Conservation (phyloP, 2,329 filamentous ascomycete genomes). For the Stemphylium vesicarium region DNA sequence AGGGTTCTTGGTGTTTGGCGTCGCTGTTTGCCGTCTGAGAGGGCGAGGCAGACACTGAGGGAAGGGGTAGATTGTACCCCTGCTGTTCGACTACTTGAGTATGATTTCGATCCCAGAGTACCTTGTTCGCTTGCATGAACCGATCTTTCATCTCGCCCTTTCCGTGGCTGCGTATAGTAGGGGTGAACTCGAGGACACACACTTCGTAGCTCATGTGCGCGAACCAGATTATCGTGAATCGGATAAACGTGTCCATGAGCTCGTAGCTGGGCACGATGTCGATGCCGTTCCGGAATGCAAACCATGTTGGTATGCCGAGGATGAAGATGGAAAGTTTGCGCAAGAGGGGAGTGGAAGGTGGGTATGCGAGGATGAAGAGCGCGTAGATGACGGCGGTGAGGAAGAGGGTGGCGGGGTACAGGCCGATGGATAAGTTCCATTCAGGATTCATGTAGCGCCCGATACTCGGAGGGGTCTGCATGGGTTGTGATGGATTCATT, state of each 20-base stretch:
- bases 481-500: not conserved
- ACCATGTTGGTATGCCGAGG: slow-evolving; percentile 14
- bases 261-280: slow-evolving; percentile 7
- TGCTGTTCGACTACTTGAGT: not conserved
- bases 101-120: slow-evolving; percentile 17
- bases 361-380: slow-evolving; percentile 26
- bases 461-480: not conserved
- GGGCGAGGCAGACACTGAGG: not conserved
- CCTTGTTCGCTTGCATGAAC: slow-evolving; percentile 14
- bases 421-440: not conserved
- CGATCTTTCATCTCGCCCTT: slow-evolving; percentile 1
- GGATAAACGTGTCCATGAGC: slow-evolving; percentile 20
- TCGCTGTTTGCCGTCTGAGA: not conserved
- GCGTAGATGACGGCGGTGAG: slow-evolving; percentile 5
- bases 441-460: not conserved
- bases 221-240: slow-evolving; percentile 29
- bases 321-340: slow-evolving; percentile 16
- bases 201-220: slow-evolving; percentile 24
- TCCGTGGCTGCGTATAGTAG: not conserved
- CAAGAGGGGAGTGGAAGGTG: slow-evolving; percentile 7
- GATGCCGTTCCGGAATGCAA: slow-evolving; percentile 17
- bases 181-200: slow-evolving; percentile 12
- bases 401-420: not conserved
- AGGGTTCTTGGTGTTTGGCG: not conserved
- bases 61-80: not conserved